These are phyloP conservation scores for Kodamaea kakaduensis DNA, from an alignment of 805 yeast species.

Conservation along the genomic window DNA sequence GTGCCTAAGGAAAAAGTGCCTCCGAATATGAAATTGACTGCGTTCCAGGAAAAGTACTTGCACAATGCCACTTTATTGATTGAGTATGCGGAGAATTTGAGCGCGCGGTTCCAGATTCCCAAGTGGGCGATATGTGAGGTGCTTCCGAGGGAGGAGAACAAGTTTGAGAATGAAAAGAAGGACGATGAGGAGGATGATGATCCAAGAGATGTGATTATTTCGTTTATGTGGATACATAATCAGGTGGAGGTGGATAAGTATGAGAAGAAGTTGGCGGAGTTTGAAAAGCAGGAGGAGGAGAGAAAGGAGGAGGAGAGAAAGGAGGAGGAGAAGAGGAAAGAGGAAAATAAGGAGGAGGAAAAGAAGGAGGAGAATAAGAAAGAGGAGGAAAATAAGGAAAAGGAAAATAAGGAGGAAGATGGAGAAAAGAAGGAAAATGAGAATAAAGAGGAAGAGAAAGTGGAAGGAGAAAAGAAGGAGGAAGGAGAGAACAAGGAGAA, in stretches of 20 bases:
- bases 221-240: constrained; percentile 51
- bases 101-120: constrained; percentile 71
- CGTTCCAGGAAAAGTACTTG: constrained; percentile 71
- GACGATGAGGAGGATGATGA: constrained; percentile 18
- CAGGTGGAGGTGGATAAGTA: constrained; percentile 45
- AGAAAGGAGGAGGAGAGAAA: constrained; percentile 17
- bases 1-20: constrained; percentile 19
- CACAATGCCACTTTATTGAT: constrained; percentile 71
- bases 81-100: constrained; percentile 79
- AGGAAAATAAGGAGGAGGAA: constrained; percentile 24
- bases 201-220: constrained; percentile 40
- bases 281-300: constrained; percentile 24
- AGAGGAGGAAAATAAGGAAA: constrained; percentile 17
- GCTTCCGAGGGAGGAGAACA: constrained; percentile 15
- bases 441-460: constrained; percentile 11
- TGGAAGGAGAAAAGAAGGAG: constrained; percentile 10
- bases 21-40: constrained; percentile 60
- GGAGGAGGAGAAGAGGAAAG: constrained; percentile 21
- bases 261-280: constrained; percentile 32
- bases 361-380: constrained; percentile 11
- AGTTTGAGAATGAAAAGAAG: constrained; percentile 2
- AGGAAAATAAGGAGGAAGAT: constrained; percentile 14
- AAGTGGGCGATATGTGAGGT: constrained; percentile 72
- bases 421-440: constrained; percentile 13
- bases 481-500: constrained; percentile 14